Percentiles rank a stretch among this genome's conserved stretches.
Evolutionary conservation across 1,284 basidiomycete genomes (phyloP).

Genomic region (Taiwanofungus camphoratus): DNA sequence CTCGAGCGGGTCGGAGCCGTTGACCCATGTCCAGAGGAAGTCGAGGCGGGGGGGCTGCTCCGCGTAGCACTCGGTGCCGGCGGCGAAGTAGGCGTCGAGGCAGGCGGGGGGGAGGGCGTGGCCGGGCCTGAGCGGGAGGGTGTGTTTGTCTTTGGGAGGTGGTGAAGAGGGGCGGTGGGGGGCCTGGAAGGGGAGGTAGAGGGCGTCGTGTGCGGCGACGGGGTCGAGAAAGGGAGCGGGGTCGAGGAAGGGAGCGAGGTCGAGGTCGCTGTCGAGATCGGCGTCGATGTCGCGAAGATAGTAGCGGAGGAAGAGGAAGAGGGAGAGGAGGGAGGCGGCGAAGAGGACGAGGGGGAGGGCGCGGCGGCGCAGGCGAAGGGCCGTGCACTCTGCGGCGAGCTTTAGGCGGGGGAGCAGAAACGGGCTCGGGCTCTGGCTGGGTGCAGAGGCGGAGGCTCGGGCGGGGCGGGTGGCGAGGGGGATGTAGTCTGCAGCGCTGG

Average conservation of each 20-base stretch:
- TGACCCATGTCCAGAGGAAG: constrained; percentile 28
- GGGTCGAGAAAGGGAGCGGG: constrained; percentile 8
- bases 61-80: constrained; percentile 19
- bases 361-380: constrained; percentile 15
- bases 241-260: constrained; percentile 9
- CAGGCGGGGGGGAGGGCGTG: constrained; percentile 20
- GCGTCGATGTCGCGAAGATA: constrained; percentile 10
- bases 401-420: no score
- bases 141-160: constrained; percentile 2
- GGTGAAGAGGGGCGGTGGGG: constrained; percentile 4
- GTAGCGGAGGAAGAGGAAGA: constrained; percentile 17
- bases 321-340: constrained; percentile 16
- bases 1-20: constrained; percentile 24
- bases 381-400: constrained; percentile 1
- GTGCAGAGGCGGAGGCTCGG: constrained; percentile 1
- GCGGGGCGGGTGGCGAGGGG: constrained; percentile 19
- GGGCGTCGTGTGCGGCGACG: background rate
- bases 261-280: constrained; percentile 11
- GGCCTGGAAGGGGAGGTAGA: constrained; percentile 22
- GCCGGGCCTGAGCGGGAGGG: constrained; percentile 14
- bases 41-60: constrained; percentile 18
- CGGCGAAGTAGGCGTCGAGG: constrained; percentile 20
- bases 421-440: no score
- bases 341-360: constrained; percentile 17
- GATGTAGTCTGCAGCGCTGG: constrained; percentile 19